These are phyloP conservation scores for Botrytis sinoallii DNA, from an alignment of 2,329 filamentous ascomycete species.

Conservation along the genomic window DNA sequence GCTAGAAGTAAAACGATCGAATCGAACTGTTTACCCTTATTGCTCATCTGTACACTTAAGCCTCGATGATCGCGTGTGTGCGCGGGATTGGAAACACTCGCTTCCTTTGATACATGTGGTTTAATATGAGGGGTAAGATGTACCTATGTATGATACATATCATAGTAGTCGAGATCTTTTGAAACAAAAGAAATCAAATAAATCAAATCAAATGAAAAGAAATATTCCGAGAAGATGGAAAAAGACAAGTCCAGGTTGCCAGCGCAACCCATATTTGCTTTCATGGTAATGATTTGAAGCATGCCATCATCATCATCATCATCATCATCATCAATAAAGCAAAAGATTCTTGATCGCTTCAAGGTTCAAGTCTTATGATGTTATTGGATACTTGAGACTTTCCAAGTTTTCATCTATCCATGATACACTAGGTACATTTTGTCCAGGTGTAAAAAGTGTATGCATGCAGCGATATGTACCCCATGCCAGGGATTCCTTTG, in stretches of 20 bases:
- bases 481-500: neutral
- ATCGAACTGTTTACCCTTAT: neutral
- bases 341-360: neutral
- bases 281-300: neutral
- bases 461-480: constrained; percentile 7
- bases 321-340: neutral
- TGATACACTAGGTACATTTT: neutral
- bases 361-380: neutral
- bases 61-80: neutral
- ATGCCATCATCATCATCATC: neutral
- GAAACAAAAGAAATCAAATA: neutral
- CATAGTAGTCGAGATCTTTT: neutral
- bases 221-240: neutral
- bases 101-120: neutral
- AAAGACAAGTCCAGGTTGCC: neutral
- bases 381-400: neutral
- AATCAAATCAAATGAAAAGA: neutral
- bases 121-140: neutral
- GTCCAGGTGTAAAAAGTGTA: neutral
- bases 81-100: constrained; percentile 2
- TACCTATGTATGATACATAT: neutral
- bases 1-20: neutral
- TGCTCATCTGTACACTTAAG: neutral
- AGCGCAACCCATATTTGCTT: neutral
- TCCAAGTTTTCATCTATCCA: neutral